phyloP scores from a whole-genome alignment of 2,329 filamentous ascomycete genomes.

The Pseudogymnoascus verrucosus region DNA sequence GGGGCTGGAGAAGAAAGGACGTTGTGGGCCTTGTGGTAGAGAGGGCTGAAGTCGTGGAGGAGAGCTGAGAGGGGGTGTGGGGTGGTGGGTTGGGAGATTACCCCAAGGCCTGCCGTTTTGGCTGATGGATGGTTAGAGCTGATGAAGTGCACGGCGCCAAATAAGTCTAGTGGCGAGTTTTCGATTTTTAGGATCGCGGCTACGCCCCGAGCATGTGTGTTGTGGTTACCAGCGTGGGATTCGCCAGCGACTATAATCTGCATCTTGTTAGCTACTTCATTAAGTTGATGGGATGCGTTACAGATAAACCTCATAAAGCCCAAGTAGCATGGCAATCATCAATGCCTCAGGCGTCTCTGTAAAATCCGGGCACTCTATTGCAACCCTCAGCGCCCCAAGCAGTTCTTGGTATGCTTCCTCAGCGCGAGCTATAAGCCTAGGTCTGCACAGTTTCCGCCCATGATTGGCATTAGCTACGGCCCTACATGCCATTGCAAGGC shows the following conservation, averaged over 20 bases:
- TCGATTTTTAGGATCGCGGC: conserved; percentile 12
- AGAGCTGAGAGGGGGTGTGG: not conserved
- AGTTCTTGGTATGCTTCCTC: conserved; percentile 17
- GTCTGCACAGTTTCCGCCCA: conserved; percentile 17
- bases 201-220: conserved; percentile 17
- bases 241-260: conserved; percentile 17
- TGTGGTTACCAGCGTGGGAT: conserved; percentile 13
- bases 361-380: conserved; percentile 13
- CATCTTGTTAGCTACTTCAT: not conserved
- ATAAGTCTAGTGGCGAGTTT: conserved; percentile 11
- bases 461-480: conserved; percentile 18
- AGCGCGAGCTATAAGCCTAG: conserved; percentile 13
- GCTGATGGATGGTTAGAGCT: not conserved
- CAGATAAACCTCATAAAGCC: conserved; percentile 18
- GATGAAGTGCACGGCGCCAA: conserved; percentile 2
- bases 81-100: not conserved
- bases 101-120: not conserved
- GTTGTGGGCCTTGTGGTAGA: not conserved
- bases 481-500: conserved; percentile 19
- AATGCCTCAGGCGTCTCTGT: conserved; percentile 12
- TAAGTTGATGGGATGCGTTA: not conserved
- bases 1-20: not conserved
- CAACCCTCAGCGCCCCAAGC: conserved; percentile 14
- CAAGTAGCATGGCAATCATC: conserved; percentile 19
- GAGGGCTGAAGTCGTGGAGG: not conserved